Evolutionary conservation across 2,329 filamentous ascomycete species (phyloP).

Genomic region (Trichophyton schoenleinii): DNA sequence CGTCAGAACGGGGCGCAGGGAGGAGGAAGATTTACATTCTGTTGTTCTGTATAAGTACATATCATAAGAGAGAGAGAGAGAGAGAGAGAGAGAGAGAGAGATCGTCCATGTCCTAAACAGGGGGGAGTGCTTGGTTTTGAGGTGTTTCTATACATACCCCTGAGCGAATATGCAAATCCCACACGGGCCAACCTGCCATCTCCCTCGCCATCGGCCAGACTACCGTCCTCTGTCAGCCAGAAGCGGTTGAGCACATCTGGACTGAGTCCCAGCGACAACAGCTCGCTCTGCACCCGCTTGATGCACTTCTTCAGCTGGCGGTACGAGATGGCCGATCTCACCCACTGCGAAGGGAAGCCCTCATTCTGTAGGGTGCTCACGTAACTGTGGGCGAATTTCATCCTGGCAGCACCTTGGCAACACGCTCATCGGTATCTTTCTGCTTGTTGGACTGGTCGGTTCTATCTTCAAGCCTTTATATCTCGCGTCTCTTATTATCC

Average conservation of each 20-base stretch:
- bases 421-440: not conserved
- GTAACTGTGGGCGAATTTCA: conserved; percentile 82
- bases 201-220: not conserved
- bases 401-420: conserved; percentile 25
- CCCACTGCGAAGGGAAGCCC: conserved; percentile 60
- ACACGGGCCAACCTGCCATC: conserved; percentile 6
- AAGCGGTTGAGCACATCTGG: conserved; percentile 56
- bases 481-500: not conserved
- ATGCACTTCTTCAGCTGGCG: conserved; percentile 79
- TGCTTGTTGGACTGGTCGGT: not conserved
- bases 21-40: conserved; percentile 27
- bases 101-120: not conserved
- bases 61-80: not conserved
- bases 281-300: conserved; percentile 62
- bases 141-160: conserved; percentile 6
- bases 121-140: not conserved
- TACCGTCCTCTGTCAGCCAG: conserved; percentile 30
- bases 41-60: not conserved
- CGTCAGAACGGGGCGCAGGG: conserved; percentile 55
- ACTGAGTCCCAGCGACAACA: conserved; percentile 58
- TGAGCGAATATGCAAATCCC: conserved; percentile 12
- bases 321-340: conserved; percentile 69
- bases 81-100: not conserved
- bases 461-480: not conserved
- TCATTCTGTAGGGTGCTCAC: conserved; percentile 55